Conservation (phyloP, 108 stramenopile genomes). For the Aurantiochytrium sp. region DNA sequence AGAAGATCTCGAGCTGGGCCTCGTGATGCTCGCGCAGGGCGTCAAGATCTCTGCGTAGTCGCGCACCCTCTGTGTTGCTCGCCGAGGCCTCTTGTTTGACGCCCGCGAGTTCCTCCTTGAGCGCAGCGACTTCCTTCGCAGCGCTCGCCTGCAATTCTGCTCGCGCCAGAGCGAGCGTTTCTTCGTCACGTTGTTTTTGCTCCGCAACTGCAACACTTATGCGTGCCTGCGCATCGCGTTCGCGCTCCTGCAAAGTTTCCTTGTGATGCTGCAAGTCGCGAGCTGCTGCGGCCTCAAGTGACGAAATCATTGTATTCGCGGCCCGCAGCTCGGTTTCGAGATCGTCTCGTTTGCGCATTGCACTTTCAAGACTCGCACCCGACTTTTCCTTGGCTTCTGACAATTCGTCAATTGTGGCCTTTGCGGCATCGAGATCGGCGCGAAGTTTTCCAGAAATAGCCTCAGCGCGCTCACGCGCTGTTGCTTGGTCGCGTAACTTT, state of each 20-base stretch:
- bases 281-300: background rate
- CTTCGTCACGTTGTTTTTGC: background rate
- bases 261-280: background rate
- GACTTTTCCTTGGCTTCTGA: background rate
- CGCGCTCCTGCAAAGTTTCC: background rate
- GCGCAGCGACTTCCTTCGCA: background rate
- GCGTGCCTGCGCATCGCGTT: background rate
- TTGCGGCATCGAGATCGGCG: background rate
- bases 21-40: background rate
- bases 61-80: too few species aligned
- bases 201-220: background rate
- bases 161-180: background rate
- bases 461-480: background rate
- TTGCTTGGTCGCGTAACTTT: background rate
- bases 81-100: background rate
- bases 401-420: background rate
- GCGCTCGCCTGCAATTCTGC: background rate
- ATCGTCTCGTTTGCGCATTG: background rate
- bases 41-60: too few species aligned
- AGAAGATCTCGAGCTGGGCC: background rate
- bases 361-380: background rate
- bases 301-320: background rate
- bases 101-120: background rate
- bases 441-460: background rate
- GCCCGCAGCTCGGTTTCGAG: background rate